Evolutionary conservation across 768 basidiomycete species (phyloP).

Genomic region (Arthromyces matolae): DNA sequence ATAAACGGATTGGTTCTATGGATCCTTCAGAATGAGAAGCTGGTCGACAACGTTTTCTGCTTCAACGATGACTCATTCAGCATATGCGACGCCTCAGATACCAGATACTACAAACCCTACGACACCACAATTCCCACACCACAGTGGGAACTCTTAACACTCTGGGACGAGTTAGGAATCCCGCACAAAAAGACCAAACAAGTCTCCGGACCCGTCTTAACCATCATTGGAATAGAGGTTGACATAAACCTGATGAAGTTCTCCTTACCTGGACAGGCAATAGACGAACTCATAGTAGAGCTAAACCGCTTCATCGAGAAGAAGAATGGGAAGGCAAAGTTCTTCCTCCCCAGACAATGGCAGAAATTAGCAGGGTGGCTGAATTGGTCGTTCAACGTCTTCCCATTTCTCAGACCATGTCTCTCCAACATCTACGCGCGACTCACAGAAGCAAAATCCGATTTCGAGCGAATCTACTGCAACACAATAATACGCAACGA

Average conservation of each 20-base stretch:
- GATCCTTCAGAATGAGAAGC: not conserved
- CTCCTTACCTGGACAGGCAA: slow-evolving; percentile 18
- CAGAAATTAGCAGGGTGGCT: slow-evolving; percentile 31
- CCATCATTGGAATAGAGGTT: not conserved
- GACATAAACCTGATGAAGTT: not conserved
- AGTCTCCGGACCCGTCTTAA: not conserved
- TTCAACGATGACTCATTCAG: too few relatives aligned
- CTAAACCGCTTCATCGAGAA: slow-evolving; percentile 6
- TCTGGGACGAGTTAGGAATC: too few relatives aligned
- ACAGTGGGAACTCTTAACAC: too few relatives aligned
- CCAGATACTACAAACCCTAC: too few relatives aligned
- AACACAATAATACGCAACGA: slow-evolving; percentile 22
- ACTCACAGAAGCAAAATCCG: not conserved
- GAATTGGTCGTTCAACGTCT: slow-evolving; percentile 40
- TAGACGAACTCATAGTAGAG: slow-evolving; percentile 22
- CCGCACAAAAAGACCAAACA: slow-evolving; percentile 11
- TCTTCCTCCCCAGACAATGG: slow-evolving; percentile 9
- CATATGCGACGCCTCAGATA: too few relatives aligned
- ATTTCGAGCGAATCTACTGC: slow-evolving; percentile 17
- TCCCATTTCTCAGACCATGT: slow-evolving; percentile 30
- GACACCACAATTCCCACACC: too few relatives aligned
- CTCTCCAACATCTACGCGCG: slow-evolving; percentile 33
- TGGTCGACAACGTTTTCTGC: too few relatives aligned
- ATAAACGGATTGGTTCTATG: not conserved
- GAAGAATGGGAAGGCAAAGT: slow-evolving; percentile 18